Evolutionary conservation across 1,284 basidiomycete genomes (phyloP).

Genomic region (Moesziomyces sp.): DNA sequence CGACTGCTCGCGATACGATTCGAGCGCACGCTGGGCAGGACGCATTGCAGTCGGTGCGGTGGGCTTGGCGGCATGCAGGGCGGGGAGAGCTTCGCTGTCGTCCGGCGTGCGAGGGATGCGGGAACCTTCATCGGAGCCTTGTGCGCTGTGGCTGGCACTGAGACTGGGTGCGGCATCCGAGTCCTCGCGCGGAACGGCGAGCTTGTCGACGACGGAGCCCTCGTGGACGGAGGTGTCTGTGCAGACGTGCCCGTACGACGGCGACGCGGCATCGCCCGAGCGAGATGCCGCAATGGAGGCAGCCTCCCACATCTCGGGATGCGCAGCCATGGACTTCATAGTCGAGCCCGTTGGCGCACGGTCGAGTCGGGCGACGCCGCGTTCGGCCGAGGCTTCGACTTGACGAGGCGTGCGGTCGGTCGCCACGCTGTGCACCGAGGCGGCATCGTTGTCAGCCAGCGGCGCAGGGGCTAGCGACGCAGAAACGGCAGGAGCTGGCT

Average conservation of each 20-base stretch:
- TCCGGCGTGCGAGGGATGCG: slow-evolving; percentile 42
- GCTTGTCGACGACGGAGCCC: slow-evolving; percentile 45
- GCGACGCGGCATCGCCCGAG: background rate
- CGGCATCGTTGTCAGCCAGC: slow-evolving; percentile 11
- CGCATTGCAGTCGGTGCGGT: slow-evolving; percentile 15
- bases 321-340: slow-evolving; percentile 40
- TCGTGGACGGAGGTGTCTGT: slow-evolving; percentile 30
- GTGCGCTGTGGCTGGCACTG: slow-evolving; percentile 36
- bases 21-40: slow-evolving; percentile 46
- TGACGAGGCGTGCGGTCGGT: slow-evolving; percentile 28
- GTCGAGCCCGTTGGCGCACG: slow-evolving; percentile 37
- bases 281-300: slow-evolving; percentile 3
- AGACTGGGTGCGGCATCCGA: slow-evolving; percentile 45
- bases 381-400: slow-evolving; percentile 1
- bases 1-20: slow-evolving; percentile 30
- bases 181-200: slow-evolving; percentile 29
- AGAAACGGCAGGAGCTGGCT: background rate
- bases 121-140: slow-evolving; percentile 45
- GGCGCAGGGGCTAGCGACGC: background rate
- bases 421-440: slow-evolving; percentile 26
- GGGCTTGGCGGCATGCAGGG: slow-evolving; percentile 6
- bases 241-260: slow-evolving; percentile 16
- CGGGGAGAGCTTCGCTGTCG: slow-evolving; percentile 20
- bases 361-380: slow-evolving; percentile 19
- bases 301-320: slow-evolving; percentile 38